A percentile compares a stretch with the other conserved stretches of the same genome.
Conservation (phyloP, 2,329 filamentous ascomycete species). For the Phaeosphaeriaceae sp. region DNA sequence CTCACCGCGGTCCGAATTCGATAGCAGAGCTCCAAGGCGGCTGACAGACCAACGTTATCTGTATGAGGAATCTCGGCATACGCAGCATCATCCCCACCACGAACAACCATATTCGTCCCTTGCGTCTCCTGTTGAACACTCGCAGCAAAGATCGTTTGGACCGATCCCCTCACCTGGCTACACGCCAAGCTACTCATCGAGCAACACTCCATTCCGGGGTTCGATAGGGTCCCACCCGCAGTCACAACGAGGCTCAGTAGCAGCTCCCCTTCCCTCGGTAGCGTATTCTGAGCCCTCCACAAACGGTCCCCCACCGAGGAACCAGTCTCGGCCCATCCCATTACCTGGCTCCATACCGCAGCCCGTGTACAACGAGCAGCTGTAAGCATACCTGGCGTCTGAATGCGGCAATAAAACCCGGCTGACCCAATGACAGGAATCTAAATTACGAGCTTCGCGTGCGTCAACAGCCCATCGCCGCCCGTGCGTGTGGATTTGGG, state of each 20-base stretch:
- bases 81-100: constrained; percentile 36
- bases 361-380: constrained; percentile 48
- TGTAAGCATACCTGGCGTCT: constrained; percentile 40
- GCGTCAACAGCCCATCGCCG: constrained; percentile 79
- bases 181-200: constrained; percentile 49
- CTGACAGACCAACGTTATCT: constrained; percentile 41
- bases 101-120: constrained; percentile 46
- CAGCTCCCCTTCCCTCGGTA: constrained; percentile 39
- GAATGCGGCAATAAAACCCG: constrained; percentile 22
- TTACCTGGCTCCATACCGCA: constrained; percentile 48
- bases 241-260: constrained; percentile 45
- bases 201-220: constrained; percentile 46
- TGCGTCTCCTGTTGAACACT: constrained; percentile 45
- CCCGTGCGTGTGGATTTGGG: constrained; percentile 82
- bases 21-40: constrained; percentile 35
- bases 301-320: constrained; percentile 37
- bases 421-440: constrained; percentile 39
- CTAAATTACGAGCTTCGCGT: constrained; percentile 63
- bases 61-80: constrained; percentile 41
- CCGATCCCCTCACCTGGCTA: constrained; percentile 49
- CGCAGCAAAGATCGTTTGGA: constrained; percentile 43
- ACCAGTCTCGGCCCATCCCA: constrained; percentile 38
- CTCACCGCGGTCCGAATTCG: constrained; percentile 47
- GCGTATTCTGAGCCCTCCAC: constrained; percentile 41
- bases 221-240: constrained; percentile 47